These are phyloP conservation scores for Pseudogymnoascus sp. DNA, from an alignment of 2,329 filamentous ascomycete species.

Conservation along the genomic window DNA sequence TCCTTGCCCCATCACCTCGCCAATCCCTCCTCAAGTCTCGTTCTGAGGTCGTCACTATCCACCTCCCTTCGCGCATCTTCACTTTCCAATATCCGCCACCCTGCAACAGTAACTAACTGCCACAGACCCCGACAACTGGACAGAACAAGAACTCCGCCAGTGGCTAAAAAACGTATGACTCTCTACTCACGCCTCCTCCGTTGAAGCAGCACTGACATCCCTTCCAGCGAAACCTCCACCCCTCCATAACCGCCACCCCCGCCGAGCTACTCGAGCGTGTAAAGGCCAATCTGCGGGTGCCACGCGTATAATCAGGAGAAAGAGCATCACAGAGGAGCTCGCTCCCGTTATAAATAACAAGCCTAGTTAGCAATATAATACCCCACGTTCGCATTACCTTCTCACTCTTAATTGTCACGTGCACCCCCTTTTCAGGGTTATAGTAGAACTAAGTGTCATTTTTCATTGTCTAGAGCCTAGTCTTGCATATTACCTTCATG, in stretches of 20 bases:
- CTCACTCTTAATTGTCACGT: background rate
- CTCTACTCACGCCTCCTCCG: slow-evolving; percentile 12
- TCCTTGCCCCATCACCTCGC: background rate
- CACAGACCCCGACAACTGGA: slow-evolving; percentile 64
- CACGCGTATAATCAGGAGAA: slow-evolving; percentile 18
- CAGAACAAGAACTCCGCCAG: slow-evolving; percentile 66
- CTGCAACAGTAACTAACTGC: background rate
- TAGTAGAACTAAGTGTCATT: background rate
- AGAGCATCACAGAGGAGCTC: background rate
- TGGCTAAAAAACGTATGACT: slow-evolving; percentile 71
- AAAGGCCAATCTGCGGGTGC: slow-evolving; percentile 56
- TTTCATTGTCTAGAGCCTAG: background rate
- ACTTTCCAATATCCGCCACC: background rate
- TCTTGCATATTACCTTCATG: background rate
- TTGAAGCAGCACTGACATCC: background rate
- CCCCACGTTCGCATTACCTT: too few species aligned
- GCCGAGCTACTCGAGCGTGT: slow-evolving; percentile 62
- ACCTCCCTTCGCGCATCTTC: background rate
- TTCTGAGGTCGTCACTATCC: background rate
- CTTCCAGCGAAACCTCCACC: slow-evolving; percentile 55
- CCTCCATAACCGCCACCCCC: slow-evolving; percentile 49
- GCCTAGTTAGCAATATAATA: slow-evolving; percentile 2
- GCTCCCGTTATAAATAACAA: background rate
- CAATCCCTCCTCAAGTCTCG: background rate
- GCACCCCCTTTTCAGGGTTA: background rate